Percentiles rank a stretch among this genome's conserved stretches.
Evolutionary conservation across 768 basidiomycete species (phyloP).

Genomic region (Russula sp.): DNA sequence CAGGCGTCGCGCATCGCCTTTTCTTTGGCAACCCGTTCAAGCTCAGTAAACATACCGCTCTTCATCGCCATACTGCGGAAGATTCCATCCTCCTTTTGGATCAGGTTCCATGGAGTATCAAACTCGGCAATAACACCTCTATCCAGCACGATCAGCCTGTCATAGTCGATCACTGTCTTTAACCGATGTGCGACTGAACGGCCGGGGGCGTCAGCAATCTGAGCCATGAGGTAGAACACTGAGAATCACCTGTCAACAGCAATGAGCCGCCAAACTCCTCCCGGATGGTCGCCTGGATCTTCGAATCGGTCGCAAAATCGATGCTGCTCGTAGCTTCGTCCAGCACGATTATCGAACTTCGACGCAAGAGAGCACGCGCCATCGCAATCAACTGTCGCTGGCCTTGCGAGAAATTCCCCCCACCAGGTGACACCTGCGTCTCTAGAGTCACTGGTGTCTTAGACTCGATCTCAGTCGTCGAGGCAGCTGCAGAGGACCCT

Average conservation of each 20-base stretch:
- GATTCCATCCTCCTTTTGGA: conserved; percentile 41
- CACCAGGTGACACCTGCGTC: conserved; percentile 78
- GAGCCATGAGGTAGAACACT: conserved; percentile 19
- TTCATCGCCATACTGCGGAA: conserved; percentile 51
- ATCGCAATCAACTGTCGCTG: conserved; percentile 85
- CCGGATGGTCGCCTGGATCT: conserved; percentile 84
- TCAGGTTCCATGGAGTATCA: conserved; percentile 48
- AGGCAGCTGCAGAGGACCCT: conserved; percentile 34
- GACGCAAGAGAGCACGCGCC: conserved; percentile 71
- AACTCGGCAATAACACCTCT: conserved; percentile 47
- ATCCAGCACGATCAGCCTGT: conserved; percentile 75
- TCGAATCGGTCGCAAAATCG: conserved; percentile 82
- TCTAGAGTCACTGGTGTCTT: conserved; percentile 60
- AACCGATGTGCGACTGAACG: conserved; percentile 64
- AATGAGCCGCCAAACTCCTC: conserved; percentile 76
- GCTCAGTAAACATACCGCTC: conserved; percentile 57
- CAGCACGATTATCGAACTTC: conserved; percentile 67
- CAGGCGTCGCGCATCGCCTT: conserved; percentile 25
- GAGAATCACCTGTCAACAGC: conserved; percentile 57
- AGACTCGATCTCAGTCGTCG: conserved; percentile 47
- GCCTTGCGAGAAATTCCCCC: conserved; percentile 88
- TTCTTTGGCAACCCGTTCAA: conserved; percentile 53
- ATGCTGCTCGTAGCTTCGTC: conserved; percentile 86
- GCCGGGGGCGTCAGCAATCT: conserved; percentile 12
- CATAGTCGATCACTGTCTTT: conserved; percentile 76